Conservation (phyloP, 2,329 filamentous ascomycete species). For the Cercospora beticola region DNA sequence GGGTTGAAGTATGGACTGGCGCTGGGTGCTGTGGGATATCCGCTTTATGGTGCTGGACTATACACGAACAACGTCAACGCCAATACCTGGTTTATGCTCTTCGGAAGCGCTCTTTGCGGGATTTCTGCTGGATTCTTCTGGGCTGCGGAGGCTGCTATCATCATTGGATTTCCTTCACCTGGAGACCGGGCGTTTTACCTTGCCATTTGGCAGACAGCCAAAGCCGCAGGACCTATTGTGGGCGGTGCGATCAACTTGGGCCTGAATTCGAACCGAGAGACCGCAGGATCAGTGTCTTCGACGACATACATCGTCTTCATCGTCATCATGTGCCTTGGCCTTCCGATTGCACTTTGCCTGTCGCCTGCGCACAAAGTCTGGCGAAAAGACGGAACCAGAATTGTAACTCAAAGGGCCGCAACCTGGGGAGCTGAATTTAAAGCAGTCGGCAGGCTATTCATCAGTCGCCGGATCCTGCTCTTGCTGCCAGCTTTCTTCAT, state of each 20-base stretch:
- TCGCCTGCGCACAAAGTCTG: slow-evolving; percentile 45
- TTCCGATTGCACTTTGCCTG: slow-evolving; percentile 43
- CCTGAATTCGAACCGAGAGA: slow-evolving; percentile 49
- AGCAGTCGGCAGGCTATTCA: slow-evolving; percentile 39
- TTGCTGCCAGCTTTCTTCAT: slow-evolving; percentile 42
- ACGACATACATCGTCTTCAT: slow-evolving; percentile 48
- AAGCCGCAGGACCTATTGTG: slow-evolving; percentile 50
- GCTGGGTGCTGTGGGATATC: slow-evolving; percentile 49
- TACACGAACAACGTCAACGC: slow-evolving; percentile 53
- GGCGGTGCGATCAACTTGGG: slow-evolving; percentile 51
- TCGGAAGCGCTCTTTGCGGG: slow-evolving; percentile 51
- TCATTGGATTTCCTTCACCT: slow-evolving; percentile 48
- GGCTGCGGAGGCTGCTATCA: slow-evolving; percentile 51
- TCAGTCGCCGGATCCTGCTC: slow-evolving; percentile 38
- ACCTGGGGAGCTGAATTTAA: slow-evolving; percentile 35
- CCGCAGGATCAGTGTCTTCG: slow-evolving; percentile 36
- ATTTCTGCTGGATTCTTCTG: slow-evolving; percentile 53
- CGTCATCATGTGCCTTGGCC: slow-evolving; percentile 41
- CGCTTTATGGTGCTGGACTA: slow-evolving; percentile 49
- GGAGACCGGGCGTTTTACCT: slow-evolving; percentile 45
- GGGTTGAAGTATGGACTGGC: slow-evolving; percentile 34
- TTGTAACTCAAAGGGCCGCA: slow-evolving; percentile 37
- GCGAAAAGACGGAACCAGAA: slow-evolving; percentile 42
- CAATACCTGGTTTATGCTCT: slow-evolving; percentile 52
- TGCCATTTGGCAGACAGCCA: slow-evolving; percentile 52